phyloP scores from a whole-genome alignment of 805 yeast genomes.

The Debaryomyces maramus region DNA sequence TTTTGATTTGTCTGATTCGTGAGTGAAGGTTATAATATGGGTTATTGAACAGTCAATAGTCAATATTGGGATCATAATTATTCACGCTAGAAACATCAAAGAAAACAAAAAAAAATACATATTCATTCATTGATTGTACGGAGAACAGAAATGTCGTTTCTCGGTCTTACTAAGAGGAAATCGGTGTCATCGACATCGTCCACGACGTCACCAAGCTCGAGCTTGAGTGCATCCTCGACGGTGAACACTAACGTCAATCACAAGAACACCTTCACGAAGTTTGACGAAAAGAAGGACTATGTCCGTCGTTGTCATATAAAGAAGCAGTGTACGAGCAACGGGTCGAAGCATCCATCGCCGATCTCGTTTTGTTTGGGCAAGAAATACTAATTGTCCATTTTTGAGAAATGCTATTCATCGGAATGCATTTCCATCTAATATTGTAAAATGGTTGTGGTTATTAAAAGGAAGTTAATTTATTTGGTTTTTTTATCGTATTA shows the following conservation, averaged over 20 bases:
- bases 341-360: constrained; percentile 26
- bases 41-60: background rate
- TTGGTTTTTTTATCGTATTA: constrained; percentile 1
- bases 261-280: constrained; percentile 30
- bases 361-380: constrained; percentile 44
- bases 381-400: constrained; percentile 19
- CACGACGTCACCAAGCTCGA: constrained; percentile 1
- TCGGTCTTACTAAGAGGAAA: constrained; percentile 4
- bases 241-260: constrained; percentile 5
- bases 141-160: constrained; percentile 1
- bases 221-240: constrained; percentile 10
- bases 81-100: background rate
- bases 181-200: constrained; percentile 1
- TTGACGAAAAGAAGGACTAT: constrained; percentile 48
- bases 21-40: background rate
- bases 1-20: background rate
- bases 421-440: too few species aligned
- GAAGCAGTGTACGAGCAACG: constrained; percentile 11
- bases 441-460: background rate
- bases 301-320: constrained; percentile 39
- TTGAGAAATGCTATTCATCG: too few species aligned
- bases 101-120: constrained; percentile 1
- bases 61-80: background rate
- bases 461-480: background rate
- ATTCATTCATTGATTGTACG: constrained; percentile 1